Conservation (phyloP, 768 basidiomycete species). For the Zangia roseola region DNA sequence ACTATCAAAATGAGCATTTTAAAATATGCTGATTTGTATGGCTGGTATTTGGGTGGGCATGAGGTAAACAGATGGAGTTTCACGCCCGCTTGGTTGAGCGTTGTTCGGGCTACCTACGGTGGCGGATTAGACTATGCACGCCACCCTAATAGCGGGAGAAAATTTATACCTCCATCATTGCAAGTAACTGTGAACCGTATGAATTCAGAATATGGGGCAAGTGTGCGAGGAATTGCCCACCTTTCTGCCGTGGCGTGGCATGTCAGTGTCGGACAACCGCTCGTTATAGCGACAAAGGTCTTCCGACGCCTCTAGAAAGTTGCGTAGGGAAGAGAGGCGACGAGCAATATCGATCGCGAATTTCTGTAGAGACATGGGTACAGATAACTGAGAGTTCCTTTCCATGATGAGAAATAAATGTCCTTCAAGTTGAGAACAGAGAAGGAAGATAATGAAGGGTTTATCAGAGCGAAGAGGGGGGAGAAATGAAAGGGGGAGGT, state of each 20-base stretch:
- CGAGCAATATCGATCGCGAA: conserved; percentile 29
- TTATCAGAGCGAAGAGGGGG: conserved; percentile 9
- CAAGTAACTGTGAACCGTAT: conserved; percentile 40
- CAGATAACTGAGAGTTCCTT: conserved; percentile 8
- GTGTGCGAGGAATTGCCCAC: conserved; percentile 5
- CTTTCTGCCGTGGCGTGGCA: conserved; percentile 29
- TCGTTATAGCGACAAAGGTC: conserved; percentile 22
- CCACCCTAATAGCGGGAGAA: conserved; percentile 1
- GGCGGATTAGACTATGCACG: neutral
- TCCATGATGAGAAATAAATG: conserved; percentile 17
- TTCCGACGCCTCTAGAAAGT: conserved; percentile 30
- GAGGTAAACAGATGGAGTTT: conserved; percentile 45
- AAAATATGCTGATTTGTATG: conserved; percentile 50
- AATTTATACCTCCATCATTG: conserved; percentile 49
- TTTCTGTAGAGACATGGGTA: conserved; percentile 20
- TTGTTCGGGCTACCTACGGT: conserved; percentile 45
- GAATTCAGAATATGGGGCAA: conserved; percentile 6
- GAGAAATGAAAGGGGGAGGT: conserved; percentile 10
- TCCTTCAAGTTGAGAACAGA: conserved; percentile 19
- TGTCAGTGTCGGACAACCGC: conserved; percentile 16
- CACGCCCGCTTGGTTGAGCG: conserved; percentile 42
- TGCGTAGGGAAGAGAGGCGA: conserved; percentile 29
- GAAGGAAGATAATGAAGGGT: conserved; percentile 10
- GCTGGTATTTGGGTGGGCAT: conserved; percentile 39
- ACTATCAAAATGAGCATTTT: conserved; percentile 43